A percentile compares a stretch with the other conserved stretches of the same genome.
phyloP scores from a whole-genome alignment of 805 yeast species.

The Candida ortonii region DNA sequence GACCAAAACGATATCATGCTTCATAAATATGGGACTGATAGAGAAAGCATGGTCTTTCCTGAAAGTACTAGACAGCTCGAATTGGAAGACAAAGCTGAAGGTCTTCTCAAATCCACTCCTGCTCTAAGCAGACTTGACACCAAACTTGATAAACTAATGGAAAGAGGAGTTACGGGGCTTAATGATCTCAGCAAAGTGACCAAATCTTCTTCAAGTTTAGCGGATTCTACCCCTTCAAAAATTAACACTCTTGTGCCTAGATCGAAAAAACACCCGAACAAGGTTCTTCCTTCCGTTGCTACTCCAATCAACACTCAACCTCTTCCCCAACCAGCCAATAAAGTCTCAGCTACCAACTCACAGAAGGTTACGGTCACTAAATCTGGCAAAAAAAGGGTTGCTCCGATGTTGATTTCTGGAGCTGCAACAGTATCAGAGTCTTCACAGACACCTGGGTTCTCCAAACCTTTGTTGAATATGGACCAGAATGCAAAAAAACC shows the following conservation, averaged over 20 bases:
- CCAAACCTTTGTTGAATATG: slow-evolving; percentile 6
- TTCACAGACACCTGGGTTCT: slow-evolving; percentile 4
- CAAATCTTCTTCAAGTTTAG: slow-evolving; percentile 1
- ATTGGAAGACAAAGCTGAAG: slow-evolving; percentile 62
- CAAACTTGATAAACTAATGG: slow-evolving; percentile 44
- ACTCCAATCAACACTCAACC: slow-evolving; percentile 11
- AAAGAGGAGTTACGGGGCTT: slow-evolving; percentile 16
- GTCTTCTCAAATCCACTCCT: slow-evolving; percentile 11
- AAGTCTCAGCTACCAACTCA: slow-evolving; percentile 21
- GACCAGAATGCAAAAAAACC: slow-evolving; percentile 19
- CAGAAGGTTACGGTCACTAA: slow-evolving; percentile 64
- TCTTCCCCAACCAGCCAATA: slow-evolving; percentile 3
- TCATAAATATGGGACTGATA: slow-evolving; percentile 82
- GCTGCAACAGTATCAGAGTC: slow-evolving; percentile 25
- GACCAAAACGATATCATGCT: slow-evolving; percentile 68
- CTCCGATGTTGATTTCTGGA: slow-evolving; percentile 62
- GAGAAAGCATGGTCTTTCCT: slow-evolving; percentile 80
- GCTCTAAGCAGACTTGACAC: slow-evolving; percentile 35
- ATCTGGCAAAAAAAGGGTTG: slow-evolving; percentile 72
- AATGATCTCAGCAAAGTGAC: slow-evolving; percentile 1
- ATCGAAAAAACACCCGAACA: slow-evolving; percentile 32
- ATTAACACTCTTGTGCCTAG: slow-evolving; percentile 30
- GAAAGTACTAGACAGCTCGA: slow-evolving; percentile 78
- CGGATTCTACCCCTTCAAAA: slow-evolving; percentile 9
- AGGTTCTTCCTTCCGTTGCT: slow-evolving; percentile 21